Conservation (phyloP, 2,329 filamentous ascomycete species). For the Hymenoscyphus scutula region DNA sequence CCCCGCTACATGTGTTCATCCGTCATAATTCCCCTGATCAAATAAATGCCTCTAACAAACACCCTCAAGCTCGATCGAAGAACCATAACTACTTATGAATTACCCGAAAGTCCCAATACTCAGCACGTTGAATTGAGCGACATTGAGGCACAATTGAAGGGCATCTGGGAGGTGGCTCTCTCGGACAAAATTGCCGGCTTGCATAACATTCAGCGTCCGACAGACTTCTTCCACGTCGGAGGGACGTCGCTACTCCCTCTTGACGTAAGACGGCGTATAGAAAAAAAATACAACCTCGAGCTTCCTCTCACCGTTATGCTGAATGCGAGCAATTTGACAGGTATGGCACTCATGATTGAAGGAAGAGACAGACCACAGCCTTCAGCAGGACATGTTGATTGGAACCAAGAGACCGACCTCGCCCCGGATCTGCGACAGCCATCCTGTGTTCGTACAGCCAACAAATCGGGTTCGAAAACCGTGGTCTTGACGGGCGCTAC, state of each 20-base stretch:
- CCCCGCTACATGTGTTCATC: constrained; percentile 4
- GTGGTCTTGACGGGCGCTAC: constrained; percentile 41
- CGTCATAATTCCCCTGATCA: background rate
- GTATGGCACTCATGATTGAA: background rate
- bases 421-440: background rate
- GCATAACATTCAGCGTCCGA: background rate
- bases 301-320: background rate
- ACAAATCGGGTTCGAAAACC: background rate
- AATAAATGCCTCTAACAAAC: background rate
- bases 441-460: background rate
- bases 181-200: background rate
- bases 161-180: background rate
- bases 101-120: background rate
- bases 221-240: constrained; percentile 2
- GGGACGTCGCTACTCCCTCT: background rate
- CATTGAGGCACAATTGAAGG: background rate
- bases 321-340: background rate
- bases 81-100: background rate
- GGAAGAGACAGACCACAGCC: background rate
- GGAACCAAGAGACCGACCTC: background rate
- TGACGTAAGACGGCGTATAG: background rate
- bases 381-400: background rate
- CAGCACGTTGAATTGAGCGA: background rate
- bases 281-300: background rate
- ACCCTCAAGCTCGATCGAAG: background rate